Conservation (phyloP, 331 rosid species). For the Pyrus hybrid region DNA sequence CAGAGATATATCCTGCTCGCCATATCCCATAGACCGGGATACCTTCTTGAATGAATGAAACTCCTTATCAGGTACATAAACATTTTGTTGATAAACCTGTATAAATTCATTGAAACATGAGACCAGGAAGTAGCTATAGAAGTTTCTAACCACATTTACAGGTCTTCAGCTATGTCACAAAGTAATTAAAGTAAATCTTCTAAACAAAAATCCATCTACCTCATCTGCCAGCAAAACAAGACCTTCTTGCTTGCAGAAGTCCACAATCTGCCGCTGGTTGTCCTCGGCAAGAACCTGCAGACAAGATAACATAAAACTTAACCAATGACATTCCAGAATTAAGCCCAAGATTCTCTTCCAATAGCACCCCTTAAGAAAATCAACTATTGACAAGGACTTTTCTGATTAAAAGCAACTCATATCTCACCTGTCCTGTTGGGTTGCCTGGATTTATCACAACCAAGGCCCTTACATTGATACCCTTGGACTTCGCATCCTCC, state of each 20-base stretch:
- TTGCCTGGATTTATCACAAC: no score
- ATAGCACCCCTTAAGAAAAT: background rate
- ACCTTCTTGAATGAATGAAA: slow-evolving; percentile 93
- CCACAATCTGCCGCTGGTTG: slow-evolving; percentile 68
- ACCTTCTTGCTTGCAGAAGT: slow-evolving; percentile 79
- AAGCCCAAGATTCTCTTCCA: background rate
- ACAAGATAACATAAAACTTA: slow-evolving; percentile 10
- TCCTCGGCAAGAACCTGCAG: slow-evolving; percentile 79
- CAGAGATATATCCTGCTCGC: slow-evolving; percentile 56
- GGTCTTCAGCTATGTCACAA: background rate
- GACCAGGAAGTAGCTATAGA: background rate
- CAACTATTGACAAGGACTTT: background rate
- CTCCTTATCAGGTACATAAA: slow-evolving; percentile 77
- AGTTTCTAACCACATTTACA: background rate
- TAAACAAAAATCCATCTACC: slow-evolving; percentile 30
- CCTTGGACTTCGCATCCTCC: slow-evolving; percentile 64
- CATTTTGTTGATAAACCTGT: slow-evolving; percentile 91
- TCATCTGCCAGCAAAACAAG: slow-evolving; percentile 94
- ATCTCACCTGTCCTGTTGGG: slow-evolving; percentile 88
- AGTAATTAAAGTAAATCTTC: background rate
- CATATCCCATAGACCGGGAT: slow-evolving; percentile 76
- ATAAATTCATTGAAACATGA: background rate
- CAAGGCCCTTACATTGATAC: slow-evolving; percentile 75
- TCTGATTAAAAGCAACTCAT: background rate
- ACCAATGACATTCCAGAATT: slow-evolving; percentile 4